These are phyloP conservation scores for Aspergillus chevalieri DNA, from an alignment of 2,329 filamentous ascomycete species.

Conservation along the genomic window DNA sequence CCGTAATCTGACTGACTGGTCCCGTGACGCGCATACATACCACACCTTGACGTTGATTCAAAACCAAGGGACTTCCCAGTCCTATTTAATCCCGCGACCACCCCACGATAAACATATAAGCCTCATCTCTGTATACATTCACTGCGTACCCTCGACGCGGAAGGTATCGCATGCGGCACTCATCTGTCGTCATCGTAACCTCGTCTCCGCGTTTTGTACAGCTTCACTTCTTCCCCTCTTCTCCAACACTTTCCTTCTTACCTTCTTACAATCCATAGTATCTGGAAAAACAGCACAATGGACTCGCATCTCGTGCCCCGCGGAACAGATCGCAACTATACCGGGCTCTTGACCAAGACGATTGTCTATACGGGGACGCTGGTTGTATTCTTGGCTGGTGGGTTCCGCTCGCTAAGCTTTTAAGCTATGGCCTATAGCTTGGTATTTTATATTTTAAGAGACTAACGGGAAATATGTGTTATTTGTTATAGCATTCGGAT, in stretches of 20 bases:
- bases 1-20: neutral
- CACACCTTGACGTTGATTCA: neutral
- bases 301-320: constrained; percentile 40
- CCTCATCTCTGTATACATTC: neutral
- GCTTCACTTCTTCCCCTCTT: neutral
- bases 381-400: constrained; percentile 41
- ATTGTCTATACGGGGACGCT: constrained; percentile 42
- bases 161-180: neutral
- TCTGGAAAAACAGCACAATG: constrained; percentile 19
- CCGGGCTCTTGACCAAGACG: constrained; percentile 43
- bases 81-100: neutral
- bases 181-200: neutral
- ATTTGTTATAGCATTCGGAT: constrained; percentile 32
- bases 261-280: neutral
- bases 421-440: neutral
- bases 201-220: neutral
- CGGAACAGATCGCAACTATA: constrained; percentile 41
- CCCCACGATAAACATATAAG: neutral
- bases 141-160: neutral
- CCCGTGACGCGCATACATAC: neutral
- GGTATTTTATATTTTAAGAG: neutral
- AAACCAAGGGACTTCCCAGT: neutral
- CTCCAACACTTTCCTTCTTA: neutral
- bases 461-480: neutral
- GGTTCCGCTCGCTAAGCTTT: constrained; percentile 8